phyloP scores from a whole-genome alignment of 352 stramenopile genomes.

The Phytophthora citrophthora region DNA sequence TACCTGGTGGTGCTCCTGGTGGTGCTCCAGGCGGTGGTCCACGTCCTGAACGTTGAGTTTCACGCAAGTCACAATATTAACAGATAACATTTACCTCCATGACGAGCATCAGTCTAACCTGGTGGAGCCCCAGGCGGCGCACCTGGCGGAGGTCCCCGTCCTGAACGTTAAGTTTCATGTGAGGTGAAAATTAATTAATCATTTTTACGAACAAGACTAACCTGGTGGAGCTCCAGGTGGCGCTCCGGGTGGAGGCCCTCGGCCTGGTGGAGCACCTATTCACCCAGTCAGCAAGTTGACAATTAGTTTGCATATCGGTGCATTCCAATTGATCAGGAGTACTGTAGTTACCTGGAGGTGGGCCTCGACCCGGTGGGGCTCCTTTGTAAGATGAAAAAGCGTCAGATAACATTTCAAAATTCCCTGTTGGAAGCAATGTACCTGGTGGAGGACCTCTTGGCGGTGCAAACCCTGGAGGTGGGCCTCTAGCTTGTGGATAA shows the following conservation, averaged over 20 bases:
- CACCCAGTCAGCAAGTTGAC: background rate
- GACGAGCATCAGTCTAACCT: background rate
- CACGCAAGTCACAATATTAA: background rate
- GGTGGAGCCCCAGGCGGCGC: constrained; percentile 32
- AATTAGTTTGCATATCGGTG: no score
- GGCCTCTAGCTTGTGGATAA: constrained; percentile 64
- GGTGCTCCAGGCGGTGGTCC: constrained; percentile 28
- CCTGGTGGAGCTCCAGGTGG: constrained; percentile 31
- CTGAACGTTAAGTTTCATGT: background rate
- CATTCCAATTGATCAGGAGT: background rate
- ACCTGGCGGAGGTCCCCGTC: constrained; percentile 29
- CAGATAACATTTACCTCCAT: background rate
- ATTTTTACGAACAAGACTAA: background rate
- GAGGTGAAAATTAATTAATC: background rate
- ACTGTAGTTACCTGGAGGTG: constrained; percentile 8
- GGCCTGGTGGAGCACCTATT: constrained; percentile 26
- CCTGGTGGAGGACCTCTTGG: constrained; percentile 55
- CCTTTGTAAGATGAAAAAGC: constrained; percentile 6
- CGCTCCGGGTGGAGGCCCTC: constrained; percentile 36
- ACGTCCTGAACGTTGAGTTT: constrained; percentile 4
- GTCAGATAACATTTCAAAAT: background rate
- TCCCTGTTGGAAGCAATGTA: constrained; percentile 8
- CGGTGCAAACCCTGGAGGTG: constrained; percentile 54
- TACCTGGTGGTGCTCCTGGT: constrained; percentile 14
- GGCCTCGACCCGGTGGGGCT: constrained; percentile 23